These are phyloP conservation scores for Amylocystis lapponica DNA, from an alignment of 768 basidiomycete genomes.

Conservation along the genomic window DNA sequence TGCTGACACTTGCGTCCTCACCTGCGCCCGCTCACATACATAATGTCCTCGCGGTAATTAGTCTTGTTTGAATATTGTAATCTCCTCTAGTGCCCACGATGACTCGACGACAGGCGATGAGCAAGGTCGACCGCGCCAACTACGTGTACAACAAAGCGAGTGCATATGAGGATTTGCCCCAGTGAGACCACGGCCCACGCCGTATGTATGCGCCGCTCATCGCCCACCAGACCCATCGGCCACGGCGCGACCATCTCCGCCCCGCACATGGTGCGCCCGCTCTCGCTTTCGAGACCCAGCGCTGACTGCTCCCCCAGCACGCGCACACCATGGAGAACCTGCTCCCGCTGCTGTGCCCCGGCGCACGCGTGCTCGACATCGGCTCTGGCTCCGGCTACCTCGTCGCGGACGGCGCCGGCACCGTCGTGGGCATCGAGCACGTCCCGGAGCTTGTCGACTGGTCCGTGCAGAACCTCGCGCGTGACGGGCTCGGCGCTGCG, in stretches of 20 bases:
- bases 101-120: too few species aligned
- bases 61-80: too few species aligned
- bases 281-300: neutral
- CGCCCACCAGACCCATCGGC: constrained; percentile 46
- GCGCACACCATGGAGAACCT: constrained; percentile 81
- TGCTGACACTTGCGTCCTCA: too few species aligned
- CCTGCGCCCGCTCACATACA: too few species aligned
- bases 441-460: constrained; percentile 70
- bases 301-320: constrained; percentile 43
- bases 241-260: constrained; percentile 92
- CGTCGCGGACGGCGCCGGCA: constrained; percentile 47
- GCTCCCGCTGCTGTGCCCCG: constrained; percentile 62
- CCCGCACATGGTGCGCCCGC: constrained; percentile 77
- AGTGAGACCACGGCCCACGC: too few species aligned
- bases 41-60: too few species aligned
- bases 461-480: constrained; percentile 61
- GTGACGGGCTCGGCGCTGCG: constrained; percentile 55
- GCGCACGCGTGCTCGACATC: constrained; percentile 79
- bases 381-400: constrained; percentile 89
- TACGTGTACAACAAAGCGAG: constrained; percentile 32
- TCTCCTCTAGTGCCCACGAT: too few species aligned
- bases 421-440: constrained; percentile 89
- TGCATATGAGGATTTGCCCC: constrained; percentile 49
- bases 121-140: constrained; percentile 39
- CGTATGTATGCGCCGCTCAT: neutral